Conservation (phyloP, 2,329 filamentous ascomycete species). For the Rhynchosporium graminicola region DNA sequence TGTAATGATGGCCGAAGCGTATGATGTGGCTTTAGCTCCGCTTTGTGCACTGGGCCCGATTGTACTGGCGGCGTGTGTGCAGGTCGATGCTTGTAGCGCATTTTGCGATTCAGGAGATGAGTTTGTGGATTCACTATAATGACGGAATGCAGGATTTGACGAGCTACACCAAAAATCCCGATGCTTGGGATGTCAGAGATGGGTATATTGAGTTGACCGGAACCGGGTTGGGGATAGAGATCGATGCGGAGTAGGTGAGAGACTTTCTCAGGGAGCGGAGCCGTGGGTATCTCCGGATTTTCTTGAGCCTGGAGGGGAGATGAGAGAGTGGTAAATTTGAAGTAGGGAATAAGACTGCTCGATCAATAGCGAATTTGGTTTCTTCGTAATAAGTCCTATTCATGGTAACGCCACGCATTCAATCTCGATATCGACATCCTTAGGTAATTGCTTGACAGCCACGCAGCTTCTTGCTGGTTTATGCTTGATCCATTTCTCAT, state of each 20-base stretch:
- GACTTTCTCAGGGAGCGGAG: conserved; percentile 56
- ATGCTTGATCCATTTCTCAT: conserved; percentile 79
- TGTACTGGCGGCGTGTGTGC: conserved; percentile 69
- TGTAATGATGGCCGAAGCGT: conserved; percentile 70
- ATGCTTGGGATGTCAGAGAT: conserved; percentile 65
- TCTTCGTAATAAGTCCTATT: neutral
- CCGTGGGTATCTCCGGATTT: conserved; percentile 70
- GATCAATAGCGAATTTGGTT: neutral
- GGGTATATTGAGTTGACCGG: conserved; percentile 64
- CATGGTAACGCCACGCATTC: conserved; percentile 77
- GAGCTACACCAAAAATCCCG: conserved; percentile 65
- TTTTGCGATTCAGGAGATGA: conserved; percentile 78
- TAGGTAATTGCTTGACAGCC: conserved; percentile 84
- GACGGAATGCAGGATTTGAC: conserved; percentile 63
- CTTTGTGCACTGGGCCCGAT: conserved; percentile 75
- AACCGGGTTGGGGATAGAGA: conserved; percentile 67
- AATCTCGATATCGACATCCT: conserved; percentile 85
- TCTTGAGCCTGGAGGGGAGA: conserved; percentile 64
- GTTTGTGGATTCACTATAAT: conserved; percentile 78
- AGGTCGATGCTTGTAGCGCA: conserved; percentile 60
- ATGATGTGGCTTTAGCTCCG: conserved; percentile 72
- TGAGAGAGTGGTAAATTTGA: conserved; percentile 65
- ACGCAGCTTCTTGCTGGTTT: conserved; percentile 90
- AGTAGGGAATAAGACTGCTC: neutral
- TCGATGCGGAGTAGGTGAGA: conserved; percentile 70